Evolutionary conservation across 805 yeast genomes (phyloP).

Genomic region (Aciculoconidium aculeatum): DNA sequence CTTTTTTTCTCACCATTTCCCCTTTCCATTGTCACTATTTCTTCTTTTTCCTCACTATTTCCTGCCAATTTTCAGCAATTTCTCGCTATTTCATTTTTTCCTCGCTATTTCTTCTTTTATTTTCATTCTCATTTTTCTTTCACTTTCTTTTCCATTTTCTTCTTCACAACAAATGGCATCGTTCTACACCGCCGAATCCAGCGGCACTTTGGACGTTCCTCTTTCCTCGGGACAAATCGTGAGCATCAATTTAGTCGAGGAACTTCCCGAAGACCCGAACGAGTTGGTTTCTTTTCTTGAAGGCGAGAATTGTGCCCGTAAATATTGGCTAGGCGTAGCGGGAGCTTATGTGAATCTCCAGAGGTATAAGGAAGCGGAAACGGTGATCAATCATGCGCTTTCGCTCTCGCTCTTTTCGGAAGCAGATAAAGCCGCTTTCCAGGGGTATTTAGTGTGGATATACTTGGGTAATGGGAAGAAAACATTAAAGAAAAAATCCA

Average conservation of each 20-base stretch:
- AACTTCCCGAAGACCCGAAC: constrained; percentile 83
- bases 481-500: constrained; percentile 21
- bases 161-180: constrained; percentile 9
- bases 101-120: no score
- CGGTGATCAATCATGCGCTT: constrained; percentile 58
- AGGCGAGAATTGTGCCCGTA: constrained; percentile 69
- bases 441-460: constrained; percentile 70
- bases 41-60: no score
- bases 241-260: constrained; percentile 72
- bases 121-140: no score
- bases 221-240: constrained; percentile 75
- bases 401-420: constrained; percentile 29
- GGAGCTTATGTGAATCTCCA: constrained; percentile 68
- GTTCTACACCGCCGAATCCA: constrained; percentile 31
- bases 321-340: constrained; percentile 83
- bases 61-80: no score
- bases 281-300: constrained; percentile 75
- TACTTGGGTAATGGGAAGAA: constrained; percentile 30
- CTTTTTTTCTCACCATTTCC: no score
- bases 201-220: constrained; percentile 58
- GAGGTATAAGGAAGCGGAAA: constrained; percentile 54
- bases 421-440: constrained; percentile 46
- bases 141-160: background rate
- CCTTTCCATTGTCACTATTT: no score
- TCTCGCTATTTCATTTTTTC: constrained; percentile 1